A percentile compares a stretch with the other conserved stretches of the same genome.
These are phyloP conservation scores for Apiotrichum mycotoxinovorans DNA, from an alignment of 1,284 basidiomycete species.

Conservation along the genomic window DNA sequence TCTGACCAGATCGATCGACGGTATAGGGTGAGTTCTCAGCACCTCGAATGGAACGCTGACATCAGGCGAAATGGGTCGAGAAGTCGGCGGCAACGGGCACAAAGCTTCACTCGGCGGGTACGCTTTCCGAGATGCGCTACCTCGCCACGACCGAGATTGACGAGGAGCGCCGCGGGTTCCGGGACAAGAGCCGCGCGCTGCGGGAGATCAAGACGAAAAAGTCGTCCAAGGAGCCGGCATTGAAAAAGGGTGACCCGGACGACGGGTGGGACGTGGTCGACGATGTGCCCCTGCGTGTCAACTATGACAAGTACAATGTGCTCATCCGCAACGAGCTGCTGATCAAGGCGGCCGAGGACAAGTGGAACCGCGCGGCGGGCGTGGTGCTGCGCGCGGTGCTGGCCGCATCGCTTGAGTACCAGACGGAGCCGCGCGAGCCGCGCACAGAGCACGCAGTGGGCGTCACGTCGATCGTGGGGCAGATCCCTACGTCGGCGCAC, in stretches of 20 bases:
- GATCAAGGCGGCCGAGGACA: conserved; percentile 66
- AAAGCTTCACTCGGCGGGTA: conserved; percentile 46
- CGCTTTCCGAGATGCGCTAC: conserved; percentile 40
- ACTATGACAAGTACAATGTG: conserved; percentile 80
- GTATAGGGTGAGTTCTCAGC: conserved; percentile 23
- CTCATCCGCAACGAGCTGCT: conserved; percentile 84
- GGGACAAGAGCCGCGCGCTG: conserved; percentile 31
- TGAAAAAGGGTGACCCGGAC: conserved; percentile 16
- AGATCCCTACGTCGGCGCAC: conserved; percentile 25
- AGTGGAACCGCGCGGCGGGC: conserved; percentile 71
- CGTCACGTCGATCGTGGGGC: conserved; percentile 31
- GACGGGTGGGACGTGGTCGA: conserved; percentile 14
- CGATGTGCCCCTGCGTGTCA: conserved; percentile 54
- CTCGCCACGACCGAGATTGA: conserved; percentile 37
- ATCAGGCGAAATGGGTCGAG: conserved; percentile 25
- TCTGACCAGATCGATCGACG: conserved; percentile 33
- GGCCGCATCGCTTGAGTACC: conserved; percentile 64
- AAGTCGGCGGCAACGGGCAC: conserved; percentile 25
- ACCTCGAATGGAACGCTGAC: conserved; percentile 5
- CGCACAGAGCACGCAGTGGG: conserved; percentile 29
- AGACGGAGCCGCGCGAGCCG: conserved; percentile 55
- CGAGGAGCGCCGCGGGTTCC: conserved; percentile 42
- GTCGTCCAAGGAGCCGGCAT: conserved; percentile 20
- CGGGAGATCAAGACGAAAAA: conserved; percentile 24
- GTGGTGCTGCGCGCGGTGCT: conserved; percentile 67